A percentile compares a stretch with the other conserved stretches of the same genome.
Conservation (phyloP, 202 grass and related monocot genomes). For the Thinopyrum obtusiflorum region DNA sequence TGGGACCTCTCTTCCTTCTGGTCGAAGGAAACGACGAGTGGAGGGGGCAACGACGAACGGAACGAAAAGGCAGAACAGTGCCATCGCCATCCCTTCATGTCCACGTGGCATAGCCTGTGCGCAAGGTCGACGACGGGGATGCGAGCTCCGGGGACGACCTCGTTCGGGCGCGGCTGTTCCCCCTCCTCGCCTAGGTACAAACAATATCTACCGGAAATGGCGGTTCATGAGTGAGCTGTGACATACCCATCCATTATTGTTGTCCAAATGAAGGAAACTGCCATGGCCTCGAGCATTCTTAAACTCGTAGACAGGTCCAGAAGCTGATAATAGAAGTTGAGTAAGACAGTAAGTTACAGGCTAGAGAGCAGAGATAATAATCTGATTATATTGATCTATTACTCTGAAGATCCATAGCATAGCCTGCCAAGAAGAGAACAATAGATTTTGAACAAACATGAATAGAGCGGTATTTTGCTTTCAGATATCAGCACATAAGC, state of each 20-base stretch:
- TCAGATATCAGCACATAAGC: not conserved
- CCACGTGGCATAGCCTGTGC: too few species aligned
- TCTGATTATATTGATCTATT: not conserved
- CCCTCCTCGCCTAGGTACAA: too few species aligned
- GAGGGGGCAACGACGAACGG: too few species aligned
- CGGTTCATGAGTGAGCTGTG: not conserved
- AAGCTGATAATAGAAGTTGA: slow-evolving; percentile 40
- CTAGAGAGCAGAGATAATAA: not conserved
- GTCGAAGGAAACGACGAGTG: too few species aligned
- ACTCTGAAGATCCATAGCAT: not conserved
- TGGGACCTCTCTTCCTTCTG: too few species aligned
- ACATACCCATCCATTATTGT: slow-evolving; percentile 53
- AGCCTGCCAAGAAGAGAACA: not conserved
- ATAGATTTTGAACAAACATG: not conserved
- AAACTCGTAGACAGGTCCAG: slow-evolving; percentile 79
- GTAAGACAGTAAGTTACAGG: not conserved
- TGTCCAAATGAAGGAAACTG: slow-evolving; percentile 88
- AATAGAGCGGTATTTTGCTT: not conserved
- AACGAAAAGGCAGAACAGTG: too few species aligned
- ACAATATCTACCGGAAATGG: not conserved
- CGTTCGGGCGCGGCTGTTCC: too few species aligned
- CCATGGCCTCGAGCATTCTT: slow-evolving; percentile 77
- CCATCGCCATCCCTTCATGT: too few species aligned
- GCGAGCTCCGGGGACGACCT: too few species aligned
- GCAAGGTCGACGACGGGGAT: too few species aligned